Evolutionary conservation across 2,329 filamentous ascomycete species (phyloP), one percentile per base, ranked within the genome.

Genomic region (Microcyclospora pomicola): DNA sequence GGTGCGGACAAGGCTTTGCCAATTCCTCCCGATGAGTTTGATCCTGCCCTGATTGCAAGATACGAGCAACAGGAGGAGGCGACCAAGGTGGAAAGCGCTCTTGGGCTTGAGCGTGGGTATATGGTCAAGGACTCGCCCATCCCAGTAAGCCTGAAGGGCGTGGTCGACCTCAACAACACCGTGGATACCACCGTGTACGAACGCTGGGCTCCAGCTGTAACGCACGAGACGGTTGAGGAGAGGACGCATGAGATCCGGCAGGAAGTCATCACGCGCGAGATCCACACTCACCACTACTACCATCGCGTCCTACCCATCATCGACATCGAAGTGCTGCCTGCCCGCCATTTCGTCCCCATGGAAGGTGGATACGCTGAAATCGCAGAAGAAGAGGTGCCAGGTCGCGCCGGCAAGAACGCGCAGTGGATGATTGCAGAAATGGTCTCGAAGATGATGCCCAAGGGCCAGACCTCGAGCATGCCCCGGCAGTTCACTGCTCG

Each of bases 251-350:
- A 71, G 35, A 58, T 72, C 33, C 49, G 61, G 12, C 57, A 70
- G 44, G 62, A 71, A 46, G 46, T 49, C 15, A 65, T 72, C 36
- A 65, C 63, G 6, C 65, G 68, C 29, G 70, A 73, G 42, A 69
- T 71, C 27, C 71, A 74, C 53, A 66, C 65, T 27, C 62, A 73
- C 49, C 64, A 72, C 43, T 52, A 69, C 28, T 66, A 64, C 45
- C 68, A 73, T 42, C 64, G 66, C 16, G 58, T 70, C 16, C 63
- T 69, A n/a, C 71, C 71, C 2, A 60, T 74, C 15, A 59, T 67
- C 19, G 66, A 73, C 37, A 63, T 67, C 10, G 65, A 73, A 48
- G 60, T 73, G 9, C 58, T 73, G 1, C 68, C 71, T 2, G 56
- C 70, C 1, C 63, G 66, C 9, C 71, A 74, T 49, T 73, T 68